Evolutionary conservation across 2,329 filamentous ascomycete species (phyloP).

Genomic region (Colletotrichum chrysophilum): DNA sequence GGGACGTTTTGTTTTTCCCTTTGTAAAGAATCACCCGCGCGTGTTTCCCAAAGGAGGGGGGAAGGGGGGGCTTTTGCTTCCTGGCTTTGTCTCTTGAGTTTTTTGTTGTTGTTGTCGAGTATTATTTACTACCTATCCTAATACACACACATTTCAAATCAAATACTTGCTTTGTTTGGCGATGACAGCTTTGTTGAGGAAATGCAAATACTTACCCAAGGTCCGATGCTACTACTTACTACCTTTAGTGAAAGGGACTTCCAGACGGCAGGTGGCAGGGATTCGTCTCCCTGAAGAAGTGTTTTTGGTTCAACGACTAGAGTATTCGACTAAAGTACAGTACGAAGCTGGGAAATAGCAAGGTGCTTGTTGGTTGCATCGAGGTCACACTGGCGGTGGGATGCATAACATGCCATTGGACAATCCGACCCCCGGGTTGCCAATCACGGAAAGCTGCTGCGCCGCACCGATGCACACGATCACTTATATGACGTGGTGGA

Average conservation of each 20-base stretch:
- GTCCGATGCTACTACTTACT: background rate
- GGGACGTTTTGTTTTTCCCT: background rate
- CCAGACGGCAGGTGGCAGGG: background rate
- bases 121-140: background rate
- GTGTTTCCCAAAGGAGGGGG: background rate
- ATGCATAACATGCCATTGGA: slow-evolving; percentile 5
- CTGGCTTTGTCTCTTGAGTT: background rate
- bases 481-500: background rate
- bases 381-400: background rate
- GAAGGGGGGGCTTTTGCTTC: background rate
- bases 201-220: background rate
- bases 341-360: background rate
- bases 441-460: background rate
- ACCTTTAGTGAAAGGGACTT: background rate
- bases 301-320: background rate
- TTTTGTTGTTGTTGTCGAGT: background rate
- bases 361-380: background rate
- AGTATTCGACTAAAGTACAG: background rate
- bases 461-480: background rate
- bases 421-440: background rate
- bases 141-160: background rate
- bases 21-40: background rate
- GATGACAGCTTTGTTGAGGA: background rate
- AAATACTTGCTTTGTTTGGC: background rate
- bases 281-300: background rate